Evolutionary conservation across 73 alveolate genomes (phyloP), one percentile per base, ranked within the genome.

Genomic region (Paramecium primaurelia): DNA sequence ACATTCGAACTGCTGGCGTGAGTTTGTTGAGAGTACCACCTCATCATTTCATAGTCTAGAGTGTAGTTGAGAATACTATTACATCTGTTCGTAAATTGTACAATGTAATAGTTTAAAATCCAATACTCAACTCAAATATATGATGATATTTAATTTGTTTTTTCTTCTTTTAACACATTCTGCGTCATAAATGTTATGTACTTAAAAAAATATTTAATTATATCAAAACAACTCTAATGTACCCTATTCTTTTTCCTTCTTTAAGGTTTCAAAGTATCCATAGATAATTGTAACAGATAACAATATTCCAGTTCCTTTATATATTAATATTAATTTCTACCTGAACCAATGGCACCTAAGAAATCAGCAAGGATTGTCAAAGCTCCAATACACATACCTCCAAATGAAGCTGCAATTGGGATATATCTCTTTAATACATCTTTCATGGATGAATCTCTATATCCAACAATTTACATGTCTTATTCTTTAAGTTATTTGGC

Each of bases 381-480:
- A 44, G 99, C 99, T 20, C 99, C 99, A 94, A 99, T 99, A 94
- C 99, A 98, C 99, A 98, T 97, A 84, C 99, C 99, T 28, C 99
- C 99, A 90, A 99, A 98, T 77, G 99, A 97, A 12, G 99, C 99
- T 18, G 99, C 99, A 92, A 97, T 97, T 40, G 99, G 99, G 89
- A 99, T 99, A 93, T 97, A 98, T 96, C 99, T 97, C 92, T 98
- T 96, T 86, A 98, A 95, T 71, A 85, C 95, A 87, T 95, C 95
- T 86, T 94, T 96, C 97, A 98, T 97, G 45, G 96, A 88, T 44
- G 80, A 92, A 77, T 98, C 98, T 94, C 99, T 96, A 95, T 86
- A 85, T 58, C 99, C 99, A 86, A 94, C 96, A 87, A 99, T 95
- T 92, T 96, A 87, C 98, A 98, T 97, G 92, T 98, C 99, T 94